Percentiles rank a stretch among this genome's conserved stretches.
phyloP scores from a whole-genome alignment of 2,329 filamentous ascomycete species.

The Talaromyces sp. region DNA sequence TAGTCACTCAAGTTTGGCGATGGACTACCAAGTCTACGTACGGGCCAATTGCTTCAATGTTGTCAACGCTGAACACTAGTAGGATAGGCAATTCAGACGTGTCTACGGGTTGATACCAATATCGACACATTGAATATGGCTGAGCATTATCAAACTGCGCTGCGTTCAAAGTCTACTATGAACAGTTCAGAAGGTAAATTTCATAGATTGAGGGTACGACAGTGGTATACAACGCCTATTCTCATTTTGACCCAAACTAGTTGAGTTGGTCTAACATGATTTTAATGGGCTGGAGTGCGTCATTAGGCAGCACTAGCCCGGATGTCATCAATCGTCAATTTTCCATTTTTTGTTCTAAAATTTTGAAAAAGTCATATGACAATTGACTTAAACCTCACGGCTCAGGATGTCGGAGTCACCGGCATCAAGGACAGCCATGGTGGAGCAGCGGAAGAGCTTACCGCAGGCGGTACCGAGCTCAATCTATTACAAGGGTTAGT shows the following conservation, averaged over 20 bases:
- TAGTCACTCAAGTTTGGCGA: too few species aligned
- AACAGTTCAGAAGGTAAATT: conserved; percentile 1
- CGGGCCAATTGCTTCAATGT: too few species aligned
- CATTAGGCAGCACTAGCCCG: conserved; percentile 1
- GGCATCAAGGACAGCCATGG: conserved; percentile 95
- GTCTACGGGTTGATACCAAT: too few species aligned
- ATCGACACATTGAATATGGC: too few species aligned
- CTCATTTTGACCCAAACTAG: conserved; percentile 1
- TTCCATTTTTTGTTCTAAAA: conserved; percentile 1
- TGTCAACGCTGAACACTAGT: too few species aligned
- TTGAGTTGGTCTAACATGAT: neutral
- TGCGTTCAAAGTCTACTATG: neutral
- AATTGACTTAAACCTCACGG: conserved; percentile 10
- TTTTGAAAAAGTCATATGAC: neutral
- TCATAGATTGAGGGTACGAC: conserved; percentile 7
- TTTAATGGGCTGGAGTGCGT: neutral
- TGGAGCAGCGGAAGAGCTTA: conserved; percentile 98
- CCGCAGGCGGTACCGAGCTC: conserved; percentile 98
- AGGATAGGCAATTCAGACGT: too few species aligned
- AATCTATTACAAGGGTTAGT: conserved; percentile 65
- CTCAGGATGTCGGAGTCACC: conserved; percentile 95
- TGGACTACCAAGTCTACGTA: too few species aligned
- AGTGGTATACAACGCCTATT: conserved; percentile 6
- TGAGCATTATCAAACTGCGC: too few species aligned
- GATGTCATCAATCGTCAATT: conserved; percentile 15